phyloP scores from a whole-genome alignment of 1,284 basidiomycete genomes.

The Tilletiopsis washingtonensis region DNA sequence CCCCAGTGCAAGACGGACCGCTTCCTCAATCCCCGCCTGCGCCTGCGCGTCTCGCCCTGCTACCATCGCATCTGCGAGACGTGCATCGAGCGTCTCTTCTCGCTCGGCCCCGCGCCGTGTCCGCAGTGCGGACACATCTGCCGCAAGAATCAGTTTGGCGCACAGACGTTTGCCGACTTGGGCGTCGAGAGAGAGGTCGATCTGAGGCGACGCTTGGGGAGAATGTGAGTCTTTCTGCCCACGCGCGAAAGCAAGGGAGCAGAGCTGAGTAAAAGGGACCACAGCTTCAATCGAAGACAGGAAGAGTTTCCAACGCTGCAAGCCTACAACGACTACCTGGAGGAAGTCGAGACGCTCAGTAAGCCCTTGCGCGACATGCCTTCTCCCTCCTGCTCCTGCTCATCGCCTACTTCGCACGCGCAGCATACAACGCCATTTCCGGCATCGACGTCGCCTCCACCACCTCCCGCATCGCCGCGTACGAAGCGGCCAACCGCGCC shows the following conservation, averaged over 20 bases:
- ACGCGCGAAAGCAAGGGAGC: too few species aligned
- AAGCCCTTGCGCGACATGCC: background rate
- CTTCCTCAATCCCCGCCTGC: slow-evolving; percentile 87
- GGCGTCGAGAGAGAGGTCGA: slow-evolving; percentile 93
- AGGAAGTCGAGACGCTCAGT: slow-evolving; percentile 93
- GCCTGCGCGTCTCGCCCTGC: slow-evolving; percentile 84
- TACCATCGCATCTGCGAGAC: slow-evolving; percentile 82
- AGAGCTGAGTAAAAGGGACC: too few species aligned
- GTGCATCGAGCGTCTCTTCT: slow-evolving; percentile 93
- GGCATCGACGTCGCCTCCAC: background rate
- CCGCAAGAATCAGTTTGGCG: slow-evolving; percentile 84
- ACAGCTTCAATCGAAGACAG: slow-evolving; percentile 60
- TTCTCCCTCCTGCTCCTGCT: background rate
- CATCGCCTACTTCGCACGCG: background rate
- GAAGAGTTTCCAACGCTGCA: slow-evolving; percentile 78
- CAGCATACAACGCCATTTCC: background rate
- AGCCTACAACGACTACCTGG: slow-evolving; percentile 91
- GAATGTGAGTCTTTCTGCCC: too few species aligned
- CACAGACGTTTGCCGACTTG: slow-evolving; percentile 95
- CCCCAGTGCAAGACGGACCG: slow-evolving; percentile 95
- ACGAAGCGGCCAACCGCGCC: background rate
- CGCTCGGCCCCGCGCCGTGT: slow-evolving; percentile 90
- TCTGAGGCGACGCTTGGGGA: too few species aligned
- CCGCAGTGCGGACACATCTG: slow-evolving; percentile 85
- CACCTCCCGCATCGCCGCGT: background rate